Evolutionary conservation across 345 rosid genomes (phyloP).

Genomic region (Balakata baccata): DNA sequence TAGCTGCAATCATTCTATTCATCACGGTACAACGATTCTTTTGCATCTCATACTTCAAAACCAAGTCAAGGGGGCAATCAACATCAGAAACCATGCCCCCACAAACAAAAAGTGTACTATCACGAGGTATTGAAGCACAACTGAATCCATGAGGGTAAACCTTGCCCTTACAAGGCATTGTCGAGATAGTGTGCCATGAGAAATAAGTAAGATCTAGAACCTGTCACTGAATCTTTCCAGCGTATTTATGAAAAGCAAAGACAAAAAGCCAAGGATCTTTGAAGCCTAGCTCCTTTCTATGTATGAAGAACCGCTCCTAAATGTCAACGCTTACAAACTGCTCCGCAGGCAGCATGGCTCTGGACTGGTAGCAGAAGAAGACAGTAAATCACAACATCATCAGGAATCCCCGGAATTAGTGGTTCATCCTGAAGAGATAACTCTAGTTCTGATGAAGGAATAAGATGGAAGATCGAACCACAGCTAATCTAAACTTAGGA

Average conservation of each 20-base stretch:
- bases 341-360: slow-evolving; percentile 57
- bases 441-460: slow-evolving; percentile 55
- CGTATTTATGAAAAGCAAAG: slow-evolving; percentile 64
- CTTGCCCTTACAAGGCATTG: slow-evolving; percentile 79
- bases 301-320: slow-evolving; percentile 64
- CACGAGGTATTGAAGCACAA: slow-evolving; percentile 55
- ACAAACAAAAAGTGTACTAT: slow-evolving; percentile 70
- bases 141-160: slow-evolving; percentile 77
- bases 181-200: slow-evolving; percentile 75
- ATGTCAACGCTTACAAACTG: slow-evolving; percentile 82
- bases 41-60: slow-evolving; percentile 73
- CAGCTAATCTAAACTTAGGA: slow-evolving; percentile 73
- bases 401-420: slow-evolving; percentile 80
- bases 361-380: slow-evolving; percentile 71
- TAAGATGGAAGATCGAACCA: slow-evolving; percentile 51
- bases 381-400: slow-evolving; percentile 73
- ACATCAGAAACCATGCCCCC: slow-evolving; percentile 84
- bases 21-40: slow-evolving; percentile 76
- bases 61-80: slow-evolving; percentile 69
- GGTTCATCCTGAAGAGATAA: slow-evolving; percentile 47
- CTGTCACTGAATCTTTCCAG: slow-evolving; percentile 78
- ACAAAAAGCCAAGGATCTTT: slow-evolving; percentile 86
- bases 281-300: slow-evolving; percentile 63
- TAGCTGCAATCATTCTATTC: slow-evolving; percentile 56
- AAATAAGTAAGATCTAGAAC: slow-evolving; percentile 66